Base-by-base conservation (phyloP, 2,329 filamentous ascomycete genomes). In the Penicillium sp. region DNA sequence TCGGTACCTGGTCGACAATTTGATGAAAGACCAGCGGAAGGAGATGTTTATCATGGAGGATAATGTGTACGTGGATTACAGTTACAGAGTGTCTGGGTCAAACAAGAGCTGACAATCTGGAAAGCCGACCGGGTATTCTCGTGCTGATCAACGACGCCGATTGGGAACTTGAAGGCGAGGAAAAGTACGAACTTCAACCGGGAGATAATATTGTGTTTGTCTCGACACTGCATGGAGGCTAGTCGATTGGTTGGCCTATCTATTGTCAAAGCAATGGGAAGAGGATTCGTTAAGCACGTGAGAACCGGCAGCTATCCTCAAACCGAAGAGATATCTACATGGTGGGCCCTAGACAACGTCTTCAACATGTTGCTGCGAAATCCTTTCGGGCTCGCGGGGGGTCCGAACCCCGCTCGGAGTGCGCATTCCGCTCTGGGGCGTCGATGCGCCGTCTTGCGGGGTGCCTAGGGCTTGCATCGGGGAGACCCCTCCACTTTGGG, bases 61-160 rank as follows among this genome's bases (percentile, higher is more conserved):
- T 61, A 84, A 90, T 63, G 86, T 97, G 92, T 96, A 82, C 68
- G 89, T 82, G 45, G 50, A 47, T 35, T 37, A 6, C 5, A 23
- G 20, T 23, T 23, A 23, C 20, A 23, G 15, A 27, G n/a, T 28
- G n/a, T 10, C 46, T 9, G 29, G 23, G 33, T 49, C 29, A 47
- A 13, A 18, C 20, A 35, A 28, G 4, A 45, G 20, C 50, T 42
- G 37, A 56, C 56, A 42, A 58, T 52, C 61, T 60, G 52, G n/a
- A 24, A 49, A 97, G 92, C 53, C 90, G 93, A 46, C 93, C 93
- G 4, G 93, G 93, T 2, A 95, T 98, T 68, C 81, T 98, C 38
- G 92, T 96, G 25, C 79, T 98, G 49, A 95, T 98, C 70, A 98
- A 98, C 67, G 93, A 98, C 62, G 89, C 90, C 24, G 93, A 98